Percentiles rank a stretch among this genome's conserved stretches.
Evolutionary conservation across 306 rosid genomes (phyloP).

Genomic region (Cajanus cajan): DNA sequence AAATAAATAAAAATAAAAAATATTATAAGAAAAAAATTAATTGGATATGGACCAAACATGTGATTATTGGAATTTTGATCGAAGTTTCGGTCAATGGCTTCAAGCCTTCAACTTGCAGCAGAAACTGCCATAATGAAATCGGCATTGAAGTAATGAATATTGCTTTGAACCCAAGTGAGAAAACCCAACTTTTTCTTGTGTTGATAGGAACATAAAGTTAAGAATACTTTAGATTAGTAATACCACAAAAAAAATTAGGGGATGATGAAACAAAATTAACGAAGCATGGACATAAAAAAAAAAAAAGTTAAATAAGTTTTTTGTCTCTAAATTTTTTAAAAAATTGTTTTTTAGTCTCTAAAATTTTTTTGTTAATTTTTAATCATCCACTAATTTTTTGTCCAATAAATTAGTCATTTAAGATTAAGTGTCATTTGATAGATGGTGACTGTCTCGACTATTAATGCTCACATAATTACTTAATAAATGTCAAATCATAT

Average conservation of each 20-base stretch:
- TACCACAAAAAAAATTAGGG: not conserved
- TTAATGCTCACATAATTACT: too few relatives aligned
- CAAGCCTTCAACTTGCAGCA: conserved; percentile 30
- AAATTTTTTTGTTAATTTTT: too few relatives aligned
- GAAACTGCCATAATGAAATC: conserved; percentile 39
- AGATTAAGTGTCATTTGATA: too few relatives aligned
- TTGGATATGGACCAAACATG: conserved; percentile 18
- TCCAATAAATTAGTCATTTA: too few relatives aligned
- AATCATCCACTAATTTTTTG: too few relatives aligned
- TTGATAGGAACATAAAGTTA: conserved; percentile 22
- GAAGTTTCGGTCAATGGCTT: conserved; percentile 30
- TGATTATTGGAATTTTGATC: conserved; percentile 29
- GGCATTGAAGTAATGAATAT: conserved; percentile 28
- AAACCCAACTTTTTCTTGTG: conserved; percentile 22
- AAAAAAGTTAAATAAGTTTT: too few relatives aligned
- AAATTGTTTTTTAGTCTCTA: too few relatives aligned
- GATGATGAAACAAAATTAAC: not conserved
- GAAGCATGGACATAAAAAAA: not conserved
- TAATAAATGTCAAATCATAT: too few relatives aligned
- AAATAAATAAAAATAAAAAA: too few relatives aligned
- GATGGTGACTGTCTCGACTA: too few relatives aligned
- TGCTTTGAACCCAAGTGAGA: conserved; percentile 35
- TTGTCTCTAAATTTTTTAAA: too few relatives aligned
- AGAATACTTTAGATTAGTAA: conserved; percentile 1
- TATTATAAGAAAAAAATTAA: not conserved